A percentile compares a stretch with the other conserved stretches of the same genome.
Evolutionary conservation across 75 land plant species (phyloP).

Genomic region (Chamaecyparis obtusa): DNA sequence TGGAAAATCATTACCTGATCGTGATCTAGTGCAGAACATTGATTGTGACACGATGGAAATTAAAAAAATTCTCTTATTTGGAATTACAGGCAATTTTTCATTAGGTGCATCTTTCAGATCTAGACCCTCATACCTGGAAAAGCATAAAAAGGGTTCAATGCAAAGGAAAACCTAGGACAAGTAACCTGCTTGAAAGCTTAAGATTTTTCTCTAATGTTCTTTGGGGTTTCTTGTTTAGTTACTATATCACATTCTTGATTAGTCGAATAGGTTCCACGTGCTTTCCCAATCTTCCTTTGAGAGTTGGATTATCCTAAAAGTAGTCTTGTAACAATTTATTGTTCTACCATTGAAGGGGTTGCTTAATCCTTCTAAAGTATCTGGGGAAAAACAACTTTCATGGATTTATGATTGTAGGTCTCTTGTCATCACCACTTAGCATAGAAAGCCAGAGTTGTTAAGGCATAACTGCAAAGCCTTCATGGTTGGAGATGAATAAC

Average conservation of each 20-base stretch:
- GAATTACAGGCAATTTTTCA: not conserved
- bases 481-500: not conserved
- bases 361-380: not conserved
- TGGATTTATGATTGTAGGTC: not conserved
- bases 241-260: not conserved
- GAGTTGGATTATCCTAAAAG: not conserved
- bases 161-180: not conserved
- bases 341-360: too few relatives aligned
- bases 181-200: not conserved
- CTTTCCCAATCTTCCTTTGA: not conserved
- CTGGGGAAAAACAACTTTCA: not conserved
- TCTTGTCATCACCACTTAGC: not conserved
- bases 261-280: not conserved
- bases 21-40: not conserved
- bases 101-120: not conserved
- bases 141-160: not conserved
- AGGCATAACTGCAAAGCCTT: not conserved
- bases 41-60: not conserved
- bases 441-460: not conserved
- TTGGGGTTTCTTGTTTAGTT: not conserved
- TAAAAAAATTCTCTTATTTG: not conserved
- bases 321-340: not conserved
- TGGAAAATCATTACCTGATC: not conserved
- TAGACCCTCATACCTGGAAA: not conserved
- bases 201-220: not conserved